These are phyloP conservation scores for Arachis stenosperma DNA, from an alignment of 306 rosid genomes.

Conservation along the genomic window DNA sequence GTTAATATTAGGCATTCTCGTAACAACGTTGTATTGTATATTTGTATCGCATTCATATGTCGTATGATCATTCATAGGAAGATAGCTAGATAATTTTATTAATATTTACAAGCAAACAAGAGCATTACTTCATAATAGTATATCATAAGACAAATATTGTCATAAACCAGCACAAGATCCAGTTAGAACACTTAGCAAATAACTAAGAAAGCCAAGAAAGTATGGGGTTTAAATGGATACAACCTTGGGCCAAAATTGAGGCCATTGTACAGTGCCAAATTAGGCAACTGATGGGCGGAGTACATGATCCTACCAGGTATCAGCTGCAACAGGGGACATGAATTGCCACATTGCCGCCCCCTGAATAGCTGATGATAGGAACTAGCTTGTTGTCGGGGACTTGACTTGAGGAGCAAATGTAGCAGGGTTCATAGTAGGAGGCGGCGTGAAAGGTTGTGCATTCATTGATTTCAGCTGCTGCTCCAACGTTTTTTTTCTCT, in stretches of 20 bases:
- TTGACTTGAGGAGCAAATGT: slow-evolving; percentile 89
- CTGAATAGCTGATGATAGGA: slow-evolving; percentile 87
- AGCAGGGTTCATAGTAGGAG: slow-evolving; percentile 76
- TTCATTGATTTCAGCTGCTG: slow-evolving; percentile 83
- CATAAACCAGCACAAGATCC: slow-evolving; percentile 49
- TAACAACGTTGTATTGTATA: too few relatives aligned
- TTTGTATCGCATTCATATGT: too few relatives aligned
- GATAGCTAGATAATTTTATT: slow-evolving; percentile 53
- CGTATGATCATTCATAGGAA: not conserved
- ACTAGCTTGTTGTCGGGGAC: slow-evolving; percentile 86
- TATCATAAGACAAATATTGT: slow-evolving; percentile 51
- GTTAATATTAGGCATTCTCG: too few relatives aligned
- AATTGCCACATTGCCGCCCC: slow-evolving; percentile 99
- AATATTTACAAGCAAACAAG: slow-evolving; percentile 72
- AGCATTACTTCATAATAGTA: slow-evolving; percentile 57
- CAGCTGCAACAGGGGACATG: slow-evolving; percentile 96
- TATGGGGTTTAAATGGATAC: slow-evolving; percentile 46
- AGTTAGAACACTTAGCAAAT: slow-evolving; percentile 54
- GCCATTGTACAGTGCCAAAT: slow-evolving; percentile 42
- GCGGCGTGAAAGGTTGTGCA: slow-evolving; percentile 74
- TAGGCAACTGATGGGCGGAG: slow-evolving; percentile 98
- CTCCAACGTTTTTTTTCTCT: slow-evolving; percentile 91
- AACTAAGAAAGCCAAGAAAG: slow-evolving; percentile 48
- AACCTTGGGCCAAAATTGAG: slow-evolving; percentile 48
- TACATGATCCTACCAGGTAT: slow-evolving; percentile 96